Conservation (phyloP, 371 early-diverging fungal genomes). For the Mortierella sp. region DNA sequence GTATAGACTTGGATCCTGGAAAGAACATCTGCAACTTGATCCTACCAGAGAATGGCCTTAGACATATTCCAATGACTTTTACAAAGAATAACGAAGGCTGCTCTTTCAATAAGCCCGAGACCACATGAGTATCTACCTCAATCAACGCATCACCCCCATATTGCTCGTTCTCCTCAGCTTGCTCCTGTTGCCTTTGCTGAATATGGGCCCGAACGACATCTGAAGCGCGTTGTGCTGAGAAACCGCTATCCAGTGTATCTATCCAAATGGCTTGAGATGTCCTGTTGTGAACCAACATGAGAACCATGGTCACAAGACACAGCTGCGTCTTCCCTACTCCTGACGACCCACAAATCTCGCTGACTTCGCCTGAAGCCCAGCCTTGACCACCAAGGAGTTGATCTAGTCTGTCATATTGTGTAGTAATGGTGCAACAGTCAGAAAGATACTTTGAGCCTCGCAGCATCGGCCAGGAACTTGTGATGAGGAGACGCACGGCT, state of each 20-base stretch:
- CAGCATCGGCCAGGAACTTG: no score
- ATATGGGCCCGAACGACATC: slow-evolving; percentile 3
- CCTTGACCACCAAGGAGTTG: slow-evolving; percentile 36
- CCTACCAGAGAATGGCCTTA: neutral
- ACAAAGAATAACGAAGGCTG: no score
- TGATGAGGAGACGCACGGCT: slow-evolving; percentile 12
- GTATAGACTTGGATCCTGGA: slow-evolving; percentile 32
- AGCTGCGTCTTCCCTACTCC: slow-evolving; percentile 34
- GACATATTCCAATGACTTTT: no score
- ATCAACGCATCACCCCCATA: neutral
- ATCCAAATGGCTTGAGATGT: slow-evolving; percentile 37
- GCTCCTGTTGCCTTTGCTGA: neutral
- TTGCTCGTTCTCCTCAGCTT: neutral
- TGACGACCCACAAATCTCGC: slow-evolving; percentile 32
- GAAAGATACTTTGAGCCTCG: no score
- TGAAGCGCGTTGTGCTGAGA: slow-evolving; percentile 30
- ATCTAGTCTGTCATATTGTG: slow-evolving; percentile 20
- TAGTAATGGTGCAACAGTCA: no score
- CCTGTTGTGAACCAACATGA: slow-evolving; percentile 17
- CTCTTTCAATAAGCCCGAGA: neutral
- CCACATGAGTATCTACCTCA: neutral
- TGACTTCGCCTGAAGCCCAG: slow-evolving; percentile 35
- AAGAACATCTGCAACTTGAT: slow-evolving; percentile 6
- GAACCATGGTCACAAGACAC: slow-evolving; percentile 23
- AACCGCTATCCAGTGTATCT: slow-evolving; percentile 31